phyloP scores from a whole-genome alignment of 495 filamentous ascomycete genomes.

The Haplographium delicatum region DNA sequence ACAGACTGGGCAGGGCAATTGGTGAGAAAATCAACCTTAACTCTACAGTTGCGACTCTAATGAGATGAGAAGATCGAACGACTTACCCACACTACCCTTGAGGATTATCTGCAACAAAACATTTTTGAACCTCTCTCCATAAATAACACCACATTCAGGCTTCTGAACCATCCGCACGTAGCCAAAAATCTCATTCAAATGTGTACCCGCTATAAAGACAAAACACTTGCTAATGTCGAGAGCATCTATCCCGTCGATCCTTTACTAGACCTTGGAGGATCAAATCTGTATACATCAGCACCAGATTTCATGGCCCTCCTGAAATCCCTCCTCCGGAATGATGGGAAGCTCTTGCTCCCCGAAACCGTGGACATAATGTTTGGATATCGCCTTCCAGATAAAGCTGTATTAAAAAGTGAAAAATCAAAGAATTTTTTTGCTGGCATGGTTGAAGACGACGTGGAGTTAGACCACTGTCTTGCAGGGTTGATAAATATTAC shows the following conservation, averaged over 20 bases:
- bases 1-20: slow-evolving; percentile 47
- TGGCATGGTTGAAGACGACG: background rate
- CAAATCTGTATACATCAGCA: slow-evolving; percentile 6
- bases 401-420: background rate
- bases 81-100: slow-evolving; percentile 44
- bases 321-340: slow-evolving; percentile 29
- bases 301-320: slow-evolving; percentile 1
- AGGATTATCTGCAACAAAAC: slow-evolving; percentile 50
- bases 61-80: slow-evolving; percentile 24
- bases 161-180: slow-evolving; percentile 32
- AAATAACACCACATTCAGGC: slow-evolving; percentile 47
- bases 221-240: background rate
- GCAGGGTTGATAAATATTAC: slow-evolving; percentile 27
- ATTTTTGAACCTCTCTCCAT: slow-evolving; percentile 52
- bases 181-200: slow-evolving; percentile 2
- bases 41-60: background rate
- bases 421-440: slow-evolving; percentile 1
- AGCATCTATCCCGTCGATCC: slow-evolving; percentile 3
- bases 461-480: slow-evolving; percentile 26
- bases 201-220: background rate
- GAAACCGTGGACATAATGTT: slow-evolving; percentile 42
- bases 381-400: slow-evolving; percentile 25
- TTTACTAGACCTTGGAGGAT: background rate
- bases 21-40: slow-evolving; percentile 12
- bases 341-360: slow-evolving; percentile 36